Percentiles rank a stretch among this genome's conserved stretches.
These are phyloP conservation scores for Blastobotrys illinoisensis DNA, from an alignment of 1,139 yeast genomes.

Conservation along the genomic window DNA sequence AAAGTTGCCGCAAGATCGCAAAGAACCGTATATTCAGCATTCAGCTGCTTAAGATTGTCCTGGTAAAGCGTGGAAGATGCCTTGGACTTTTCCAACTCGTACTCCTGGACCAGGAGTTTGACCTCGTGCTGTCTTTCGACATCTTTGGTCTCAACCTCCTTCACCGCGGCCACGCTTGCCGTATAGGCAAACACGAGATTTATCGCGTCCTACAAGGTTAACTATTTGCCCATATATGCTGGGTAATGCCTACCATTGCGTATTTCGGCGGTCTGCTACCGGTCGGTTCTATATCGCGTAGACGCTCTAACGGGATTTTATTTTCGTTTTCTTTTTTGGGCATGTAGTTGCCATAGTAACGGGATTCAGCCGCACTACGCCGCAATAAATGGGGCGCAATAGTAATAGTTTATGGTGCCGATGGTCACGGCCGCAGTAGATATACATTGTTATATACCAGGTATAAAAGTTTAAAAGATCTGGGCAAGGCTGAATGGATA, in stretches of 20 bases:
- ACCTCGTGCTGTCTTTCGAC: neutral
- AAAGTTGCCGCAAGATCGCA: neutral
- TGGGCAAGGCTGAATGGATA: slow-evolving; percentile 47
- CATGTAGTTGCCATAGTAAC: no score
- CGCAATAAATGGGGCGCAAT: no score
- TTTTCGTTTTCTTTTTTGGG: no score
- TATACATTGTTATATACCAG: neutral
- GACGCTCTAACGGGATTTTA: no score
- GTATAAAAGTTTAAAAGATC: slow-evolving; percentile 17
- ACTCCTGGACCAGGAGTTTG: neutral
- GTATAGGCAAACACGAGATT: neutral
- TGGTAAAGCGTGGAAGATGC: neutral
- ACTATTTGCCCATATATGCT: neutral
- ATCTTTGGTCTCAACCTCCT: neutral
- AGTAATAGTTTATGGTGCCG: no score
- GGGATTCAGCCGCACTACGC: no score
- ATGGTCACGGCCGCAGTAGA: no score
- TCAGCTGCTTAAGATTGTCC: neutral
- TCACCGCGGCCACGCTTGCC: neutral
- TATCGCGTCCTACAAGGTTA: neutral
- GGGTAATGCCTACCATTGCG: neutral
- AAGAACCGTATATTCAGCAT: neutral
- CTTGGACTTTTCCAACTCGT: neutral
- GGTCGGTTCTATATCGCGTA: no score
- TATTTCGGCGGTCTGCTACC: no score